Evolutionary conservation across 495 filamentous ascomycete genomes (phyloP).

Genomic region (Neurospora pannonica): DNA sequence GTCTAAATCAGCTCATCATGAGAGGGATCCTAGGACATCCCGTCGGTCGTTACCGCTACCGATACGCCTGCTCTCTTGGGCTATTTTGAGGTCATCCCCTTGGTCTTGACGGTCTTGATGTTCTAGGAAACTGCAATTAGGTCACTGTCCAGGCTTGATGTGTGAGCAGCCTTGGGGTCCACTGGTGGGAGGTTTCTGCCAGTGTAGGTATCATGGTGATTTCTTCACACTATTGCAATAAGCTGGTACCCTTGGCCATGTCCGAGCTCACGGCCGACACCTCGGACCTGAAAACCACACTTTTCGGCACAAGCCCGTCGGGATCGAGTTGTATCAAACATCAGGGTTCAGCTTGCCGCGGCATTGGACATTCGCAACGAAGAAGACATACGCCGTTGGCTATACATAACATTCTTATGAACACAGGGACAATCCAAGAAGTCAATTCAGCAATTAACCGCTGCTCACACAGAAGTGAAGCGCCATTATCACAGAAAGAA

Average conservation of each 20-base stretch:
- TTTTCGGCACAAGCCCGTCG: neutral
- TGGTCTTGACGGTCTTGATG: neutral
- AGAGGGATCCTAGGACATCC: neutral
- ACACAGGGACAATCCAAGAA: neutral
- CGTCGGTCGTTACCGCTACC: neutral
- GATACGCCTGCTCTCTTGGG: neutral
- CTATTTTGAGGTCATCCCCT: neutral
- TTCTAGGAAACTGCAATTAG: neutral
- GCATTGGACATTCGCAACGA: neutral
- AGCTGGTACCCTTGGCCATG: neutral
- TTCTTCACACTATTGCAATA: neutral
- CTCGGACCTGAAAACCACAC: neutral
- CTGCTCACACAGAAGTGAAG: neutral
- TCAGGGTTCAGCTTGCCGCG: neutral
- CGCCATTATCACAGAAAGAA: neutral
- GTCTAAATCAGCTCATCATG: neutral
- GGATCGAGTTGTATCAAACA: neutral
- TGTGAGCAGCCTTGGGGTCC: neutral
- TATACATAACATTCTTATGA: neutral
- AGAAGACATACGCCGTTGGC: neutral
- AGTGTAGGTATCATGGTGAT: neutral
- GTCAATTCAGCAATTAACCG: neutral
- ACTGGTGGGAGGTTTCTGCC: neutral
- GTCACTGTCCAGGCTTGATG: neutral
- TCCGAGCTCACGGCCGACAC: neutral